phyloP scores from a whole-genome alignment of 148 eudicot genomes.

The Nepenthes mirabilis region DNA sequence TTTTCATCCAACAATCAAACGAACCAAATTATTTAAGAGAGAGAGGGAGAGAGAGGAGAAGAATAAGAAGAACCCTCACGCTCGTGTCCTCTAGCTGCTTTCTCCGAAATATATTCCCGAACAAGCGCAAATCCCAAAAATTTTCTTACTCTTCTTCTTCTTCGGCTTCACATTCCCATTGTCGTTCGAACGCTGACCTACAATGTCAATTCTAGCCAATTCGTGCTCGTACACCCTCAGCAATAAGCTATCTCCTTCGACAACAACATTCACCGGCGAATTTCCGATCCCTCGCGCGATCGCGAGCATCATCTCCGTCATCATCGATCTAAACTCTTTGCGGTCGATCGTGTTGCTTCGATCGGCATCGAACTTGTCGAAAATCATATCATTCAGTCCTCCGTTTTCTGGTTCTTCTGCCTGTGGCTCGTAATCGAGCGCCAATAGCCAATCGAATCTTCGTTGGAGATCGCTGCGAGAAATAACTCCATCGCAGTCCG shows the following conservation, averaged over 20 bases:
- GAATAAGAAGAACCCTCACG: not conserved
- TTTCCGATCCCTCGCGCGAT: slow-evolving; percentile 46
- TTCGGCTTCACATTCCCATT: slow-evolving; percentile 7
- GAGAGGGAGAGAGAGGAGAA: not conserved
- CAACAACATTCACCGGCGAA: slow-evolving; percentile 32
- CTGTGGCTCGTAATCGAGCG: slow-evolving; percentile 18
- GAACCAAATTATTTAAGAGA: too few relatives aligned
- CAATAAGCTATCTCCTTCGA: slow-evolving; percentile 43
- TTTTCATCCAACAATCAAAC: too few relatives aligned
- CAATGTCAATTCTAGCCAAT: slow-evolving; percentile 4
- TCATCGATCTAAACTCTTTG: slow-evolving; percentile 17
- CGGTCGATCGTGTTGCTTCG: slow-evolving; percentile 21
- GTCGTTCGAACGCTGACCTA: not conserved
- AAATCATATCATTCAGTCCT: slow-evolving; percentile 4
- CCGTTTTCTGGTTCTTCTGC: too few relatives aligned
- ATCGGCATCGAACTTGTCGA: slow-evolving; percentile 23
- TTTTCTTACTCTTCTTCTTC: slow-evolving; percentile 17
- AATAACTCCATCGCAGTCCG: slow-evolving; percentile 24
- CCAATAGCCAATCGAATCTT: slow-evolving; percentile 8
- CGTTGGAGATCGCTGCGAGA: slow-evolving; percentile 25
- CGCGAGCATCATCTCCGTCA: slow-evolving; percentile 41
- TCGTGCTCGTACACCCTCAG: slow-evolving; percentile 28
- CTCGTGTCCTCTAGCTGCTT: not conserved
- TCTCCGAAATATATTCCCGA: slow-evolving; percentile 10
- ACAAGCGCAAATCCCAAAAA: slow-evolving; percentile 18